These are phyloP conservation scores for Davidsoniella australis DNA, from an alignment of 2,329 filamentous ascomycete genomes.

Conservation along the genomic window DNA sequence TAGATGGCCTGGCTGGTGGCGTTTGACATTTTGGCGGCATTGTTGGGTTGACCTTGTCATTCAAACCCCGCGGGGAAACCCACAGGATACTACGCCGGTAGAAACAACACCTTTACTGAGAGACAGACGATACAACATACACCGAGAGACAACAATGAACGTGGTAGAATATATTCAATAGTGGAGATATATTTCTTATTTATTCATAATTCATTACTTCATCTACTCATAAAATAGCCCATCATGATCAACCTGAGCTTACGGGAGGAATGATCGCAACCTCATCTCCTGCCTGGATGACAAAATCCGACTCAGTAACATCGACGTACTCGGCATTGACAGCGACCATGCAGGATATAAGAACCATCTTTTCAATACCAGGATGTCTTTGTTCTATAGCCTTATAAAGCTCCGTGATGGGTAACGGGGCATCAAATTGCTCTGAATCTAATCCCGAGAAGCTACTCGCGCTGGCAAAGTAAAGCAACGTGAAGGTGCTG, in stretches of 20 bases:
- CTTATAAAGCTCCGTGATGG: constrained; percentile 45
- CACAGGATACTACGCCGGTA: too few relatives aligned
- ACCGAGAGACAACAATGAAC: too few relatives aligned
- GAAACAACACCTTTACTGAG: too few relatives aligned
- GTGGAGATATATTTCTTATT: too few relatives aligned
- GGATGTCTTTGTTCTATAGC: constrained; percentile 51
- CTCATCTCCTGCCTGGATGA: constrained; percentile 60
- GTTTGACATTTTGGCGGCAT: too few relatives aligned
- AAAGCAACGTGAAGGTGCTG: constrained; percentile 51
- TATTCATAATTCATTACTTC: too few relatives aligned
- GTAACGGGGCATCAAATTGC: constrained; percentile 46
- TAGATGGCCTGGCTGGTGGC: too few relatives aligned
- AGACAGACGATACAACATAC: too few relatives aligned
- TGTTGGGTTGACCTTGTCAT: too few relatives aligned
- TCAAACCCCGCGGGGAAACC: too few relatives aligned
- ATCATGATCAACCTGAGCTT: constrained; percentile 50
- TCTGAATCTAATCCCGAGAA: constrained; percentile 55
- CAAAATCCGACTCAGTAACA: constrained; percentile 30
- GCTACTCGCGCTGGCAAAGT: constrained; percentile 61
- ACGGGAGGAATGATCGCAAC: constrained; percentile 79
- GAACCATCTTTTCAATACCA: constrained; percentile 50
- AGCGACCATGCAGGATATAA: constrained; percentile 59
- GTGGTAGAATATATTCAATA: too few relatives aligned
- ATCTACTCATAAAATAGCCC: background rate
- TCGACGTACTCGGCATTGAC: constrained; percentile 73